A percentile compares a stretch with the other conserved stretches of the same genome.
phyloP scores from a whole-genome alignment of 768 basidiomycete species.

The Amanita rubescens region DNA sequence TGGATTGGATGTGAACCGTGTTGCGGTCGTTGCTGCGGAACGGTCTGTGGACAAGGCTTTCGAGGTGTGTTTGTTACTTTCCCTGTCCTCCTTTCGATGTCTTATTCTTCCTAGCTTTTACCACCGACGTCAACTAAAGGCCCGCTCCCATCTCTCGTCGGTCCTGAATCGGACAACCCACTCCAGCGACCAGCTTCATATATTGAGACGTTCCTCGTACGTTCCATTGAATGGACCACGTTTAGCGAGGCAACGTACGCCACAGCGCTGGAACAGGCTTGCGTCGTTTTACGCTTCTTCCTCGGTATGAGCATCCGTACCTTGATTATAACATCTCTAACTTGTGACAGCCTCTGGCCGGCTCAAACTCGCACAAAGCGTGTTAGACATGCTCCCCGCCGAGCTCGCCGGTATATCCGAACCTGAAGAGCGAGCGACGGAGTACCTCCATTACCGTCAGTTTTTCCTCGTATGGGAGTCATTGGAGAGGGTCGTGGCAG shows the following conservation, averaged over 20 bases:
- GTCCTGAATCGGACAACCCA: conserved; percentile 11
- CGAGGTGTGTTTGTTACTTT: too few relatives aligned
- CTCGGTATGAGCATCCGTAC: conserved; percentile 48
- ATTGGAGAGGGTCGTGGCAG: conserved; percentile 53
- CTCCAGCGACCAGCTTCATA: conserved; percentile 51
- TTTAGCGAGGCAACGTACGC: conserved; percentile 66
- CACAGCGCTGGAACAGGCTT: conserved; percentile 80
- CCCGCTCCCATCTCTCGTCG: conserved; percentile 50
- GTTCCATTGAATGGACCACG: conserved; percentile 92
- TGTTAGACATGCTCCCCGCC: conserved; percentile 52
- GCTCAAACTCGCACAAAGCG: conserved; percentile 56
- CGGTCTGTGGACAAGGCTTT: conserved; percentile 50
- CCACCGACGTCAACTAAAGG: conserved; percentile 39
- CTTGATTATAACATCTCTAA: background rate
- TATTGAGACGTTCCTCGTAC: conserved; percentile 58
- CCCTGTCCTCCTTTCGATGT: too few relatives aligned
- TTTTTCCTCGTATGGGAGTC: conserved; percentile 72
- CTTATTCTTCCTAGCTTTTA: conserved; percentile 31
- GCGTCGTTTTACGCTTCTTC: conserved; percentile 85
- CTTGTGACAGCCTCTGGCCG: conserved; percentile 56
- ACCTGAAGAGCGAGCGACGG: conserved; percentile 64
- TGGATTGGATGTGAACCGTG: conserved; percentile 73
- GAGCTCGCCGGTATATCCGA: conserved; percentile 55
- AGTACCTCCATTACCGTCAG: conserved; percentile 71
- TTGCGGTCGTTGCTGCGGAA: conserved; percentile 78